Base-by-base conservation (phyloP, 2,329 filamentous ascomycete genomes). In the Zopfia rhizophila region DNA sequence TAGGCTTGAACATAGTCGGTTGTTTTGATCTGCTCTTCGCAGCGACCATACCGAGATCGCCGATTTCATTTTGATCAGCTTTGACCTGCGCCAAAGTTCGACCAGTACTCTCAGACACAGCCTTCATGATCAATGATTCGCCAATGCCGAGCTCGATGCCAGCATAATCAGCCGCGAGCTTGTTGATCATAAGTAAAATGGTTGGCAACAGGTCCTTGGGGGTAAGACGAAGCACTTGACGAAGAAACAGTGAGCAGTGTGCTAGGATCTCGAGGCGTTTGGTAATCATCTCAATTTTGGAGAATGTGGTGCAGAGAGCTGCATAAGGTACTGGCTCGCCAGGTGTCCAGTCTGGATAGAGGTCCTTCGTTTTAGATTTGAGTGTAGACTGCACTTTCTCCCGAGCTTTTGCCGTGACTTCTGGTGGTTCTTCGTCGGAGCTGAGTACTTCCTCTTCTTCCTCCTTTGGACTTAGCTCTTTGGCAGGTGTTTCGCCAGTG, bases 131-230 rank as follows among this genome's bases (percentile, higher is more conserved):
- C 19, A 99, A 75, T 1, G 93, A 97, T 74, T 99, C 94, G 45
- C 94, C 94, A 60, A 99, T 99, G n/a, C 94, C 94, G 21, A 99
- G 81, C 73, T 99, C 94, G 53, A 99, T 92, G 14, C 94, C 94
- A 30, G 92, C 88, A 70, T 97, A 99, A 66, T 99, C 94, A 3
- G 94, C 93, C 2, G 94, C 94, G 18, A 99, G 84, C 71, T 97
- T 97, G 75, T 97, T 97, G 72, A 96, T 90, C 94, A 99, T 97
- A 21, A 99, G 83, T 53, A 96, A 80, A 17, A 97, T 87, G 0
- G 91, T 96, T 0, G 92, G 86, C 2, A 97, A 81, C 14, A 99
- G 80, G 67, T 99, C 94, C 12, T 86, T 80, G 0, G 94, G 94
- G 0, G 91, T 97, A 24, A 99, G 78, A 13, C 93, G 85, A 58